These are phyloP conservation scores for Solanum pinnatisectum DNA, from an alignment of 257 asterid species.

Conservation along the genomic window DNA sequence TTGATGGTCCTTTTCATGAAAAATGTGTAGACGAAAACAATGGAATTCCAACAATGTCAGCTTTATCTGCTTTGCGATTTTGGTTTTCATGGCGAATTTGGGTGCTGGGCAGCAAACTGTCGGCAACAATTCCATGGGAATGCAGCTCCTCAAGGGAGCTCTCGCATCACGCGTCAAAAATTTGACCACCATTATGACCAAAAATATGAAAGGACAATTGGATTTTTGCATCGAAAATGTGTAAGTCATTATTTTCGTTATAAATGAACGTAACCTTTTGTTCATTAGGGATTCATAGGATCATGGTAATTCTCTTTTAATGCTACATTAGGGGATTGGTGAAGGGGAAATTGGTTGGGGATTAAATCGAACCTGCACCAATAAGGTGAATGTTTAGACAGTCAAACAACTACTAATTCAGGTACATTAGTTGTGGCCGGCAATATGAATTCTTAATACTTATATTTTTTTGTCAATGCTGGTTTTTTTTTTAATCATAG, in stretches of 20 bases:
- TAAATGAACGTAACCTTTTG: not conserved
- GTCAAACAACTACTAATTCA: not conserved
- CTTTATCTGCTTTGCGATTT: not conserved
- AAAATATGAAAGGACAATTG: slow-evolving; percentile 36
- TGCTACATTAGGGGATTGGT: not conserved
- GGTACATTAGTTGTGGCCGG: not conserved
- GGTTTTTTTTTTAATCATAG: not conserved
- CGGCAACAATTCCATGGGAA: slow-evolving; percentile 21
- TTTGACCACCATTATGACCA: slow-evolving; percentile 31
- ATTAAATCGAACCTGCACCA: not conserved
- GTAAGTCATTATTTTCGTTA: slow-evolving; percentile 24
- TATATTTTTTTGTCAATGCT: not conserved
- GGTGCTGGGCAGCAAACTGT: not conserved
- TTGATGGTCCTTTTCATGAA: not conserved
- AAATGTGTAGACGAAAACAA: not conserved
- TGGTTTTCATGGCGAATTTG: not conserved
- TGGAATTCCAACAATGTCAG: not conserved
- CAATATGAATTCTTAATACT: not conserved
- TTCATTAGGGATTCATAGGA: not conserved
- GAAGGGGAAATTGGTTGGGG: not conserved
- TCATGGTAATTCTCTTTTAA: not conserved
- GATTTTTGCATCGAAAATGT: slow-evolving; percentile 58
- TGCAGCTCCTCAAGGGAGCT: slow-evolving; percentile 41
- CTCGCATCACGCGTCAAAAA: slow-evolving; percentile 45
- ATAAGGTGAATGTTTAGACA: not conserved